Base-by-base conservation (phyloP, 805 yeast genomes). In the Yamadazyma scolyti region DNA sequence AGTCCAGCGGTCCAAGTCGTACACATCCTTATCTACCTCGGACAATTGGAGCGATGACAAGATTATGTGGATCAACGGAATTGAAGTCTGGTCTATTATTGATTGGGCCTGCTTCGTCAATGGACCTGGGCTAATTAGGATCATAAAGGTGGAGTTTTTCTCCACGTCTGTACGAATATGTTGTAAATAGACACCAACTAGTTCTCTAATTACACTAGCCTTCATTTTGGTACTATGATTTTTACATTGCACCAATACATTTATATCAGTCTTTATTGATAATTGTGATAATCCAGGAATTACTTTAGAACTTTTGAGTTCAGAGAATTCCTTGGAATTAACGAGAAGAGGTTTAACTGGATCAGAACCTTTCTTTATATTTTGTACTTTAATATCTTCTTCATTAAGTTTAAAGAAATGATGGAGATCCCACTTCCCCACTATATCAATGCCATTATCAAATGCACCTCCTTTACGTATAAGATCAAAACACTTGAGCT, bases 361-460 rank as follows among this genome's bases (percentile, higher is more conserved):
- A 19, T 19, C 10, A 9, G 20, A 8, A 19, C 20, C 20, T 20
- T 28, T 28, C 23, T 19, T 21, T 19, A 16, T 21, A 13, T 16
- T 14, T 10, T 14, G 26, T 2, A 27, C 24, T 17, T 23, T 27
- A 9, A 41, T 41, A 11, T 13, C 30, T 16, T 23, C 19, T 16
- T 29, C 28, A 23, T 41, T 38, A 3, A 41, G 18, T 16, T 47
- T 20, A 38, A 46, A 46, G 46, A 49, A 48, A 24, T 39, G 43
- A 16, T 42, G 33, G 27, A 68, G 48, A 32, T 70, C 53, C 81
- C 82, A 75, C 24, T 56, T 56, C 0, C 80, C 81, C 13, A 70
- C 46, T 4, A 77, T 47, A 44, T 77, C 83, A 4, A 77, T 56
- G 0, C 83, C 83, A 31, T 68, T 61, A 42, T 77, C 83, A 29